A percentile compares a stretch with the other conserved stretches of the same genome.
Evolutionary conservation across 208 protist genomes (phyloP).

Genomic region (Trypanosoma avium): DNA sequence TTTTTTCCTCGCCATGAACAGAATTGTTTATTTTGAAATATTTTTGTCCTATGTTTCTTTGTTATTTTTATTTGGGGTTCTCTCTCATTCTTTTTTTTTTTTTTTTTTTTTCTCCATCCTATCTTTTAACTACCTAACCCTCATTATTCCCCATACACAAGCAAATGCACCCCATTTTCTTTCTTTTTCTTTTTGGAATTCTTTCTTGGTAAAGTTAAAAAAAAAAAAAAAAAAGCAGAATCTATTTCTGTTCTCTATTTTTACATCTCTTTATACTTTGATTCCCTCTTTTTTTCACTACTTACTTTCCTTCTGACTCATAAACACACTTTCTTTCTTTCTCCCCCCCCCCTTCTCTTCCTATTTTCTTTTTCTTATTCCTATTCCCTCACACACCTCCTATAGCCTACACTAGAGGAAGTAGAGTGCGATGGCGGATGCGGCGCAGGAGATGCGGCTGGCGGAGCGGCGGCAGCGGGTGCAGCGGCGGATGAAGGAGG

Average conservation of each 20-base stretch:
- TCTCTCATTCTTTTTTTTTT: not conserved
- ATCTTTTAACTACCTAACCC: no score
- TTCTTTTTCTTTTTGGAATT: no score
- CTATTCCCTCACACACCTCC: no score
- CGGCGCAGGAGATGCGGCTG: conserved; percentile 56
- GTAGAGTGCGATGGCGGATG: not conserved
- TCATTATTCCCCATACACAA: no score
- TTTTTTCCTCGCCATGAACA: not conserved
- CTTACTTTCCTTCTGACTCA: not conserved
- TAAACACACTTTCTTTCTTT: not conserved
- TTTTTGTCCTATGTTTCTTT: not conserved
- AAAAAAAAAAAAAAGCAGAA: no score
- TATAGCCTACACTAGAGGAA: no score
- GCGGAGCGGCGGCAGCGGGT: conserved; percentile 53
- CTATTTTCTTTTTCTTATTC: conserved; percentile 2
- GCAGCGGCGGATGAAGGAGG: conserved; percentile 25
- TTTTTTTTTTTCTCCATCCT: not conserved
- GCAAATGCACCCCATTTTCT: no score
- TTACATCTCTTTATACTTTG: not conserved
- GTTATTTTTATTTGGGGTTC: not conserved
- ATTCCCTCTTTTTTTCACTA: not conserved
- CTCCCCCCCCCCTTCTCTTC: not conserved
- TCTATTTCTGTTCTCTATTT: not conserved
- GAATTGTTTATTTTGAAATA: not conserved
- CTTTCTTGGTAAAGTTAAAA: no score